phyloP scores from a whole-genome alignment of 75 land plant species.

The Isoetes taiwanensis region DNA sequence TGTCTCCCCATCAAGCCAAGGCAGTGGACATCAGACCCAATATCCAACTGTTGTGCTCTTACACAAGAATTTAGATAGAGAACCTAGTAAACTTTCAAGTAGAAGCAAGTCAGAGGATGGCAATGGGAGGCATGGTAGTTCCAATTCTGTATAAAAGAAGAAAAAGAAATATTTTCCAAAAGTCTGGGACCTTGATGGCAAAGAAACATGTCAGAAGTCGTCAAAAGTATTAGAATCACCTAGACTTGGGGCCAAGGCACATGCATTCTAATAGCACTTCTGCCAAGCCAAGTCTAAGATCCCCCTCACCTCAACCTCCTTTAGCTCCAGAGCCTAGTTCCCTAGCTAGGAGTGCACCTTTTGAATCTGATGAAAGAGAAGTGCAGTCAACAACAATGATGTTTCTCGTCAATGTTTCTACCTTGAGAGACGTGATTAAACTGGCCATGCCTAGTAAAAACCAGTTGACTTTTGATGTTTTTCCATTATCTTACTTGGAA shows the following conservation, averaged over 20 bases:
- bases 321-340: too few relatives aligned
- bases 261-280: not conserved
- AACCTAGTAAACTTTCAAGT: conserved; percentile 69
- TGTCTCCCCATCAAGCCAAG: too few relatives aligned
- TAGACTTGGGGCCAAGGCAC: too few relatives aligned
- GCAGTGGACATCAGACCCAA: too few relatives aligned
- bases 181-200: conserved; percentile 79
- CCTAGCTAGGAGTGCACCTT: not conserved
- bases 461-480: too few relatives aligned
- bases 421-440: too few relatives aligned
- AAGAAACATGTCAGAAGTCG: conserved; percentile 7
- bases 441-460: too few relatives aligned
- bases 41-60: too few relatives aligned
- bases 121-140: conserved; percentile 2
- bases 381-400: conserved; percentile 1
- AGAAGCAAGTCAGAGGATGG: conserved; percentile 51
- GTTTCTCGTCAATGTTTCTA: too few relatives aligned
- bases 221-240: conserved; percentile 1
- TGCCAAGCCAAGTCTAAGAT: not conserved
- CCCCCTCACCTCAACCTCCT: too few relatives aligned
- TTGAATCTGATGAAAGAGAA: conserved; percentile 2
- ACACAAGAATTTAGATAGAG: conserved; percentile 29
- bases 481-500: too few relatives aligned
- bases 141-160: conserved; percentile 7
- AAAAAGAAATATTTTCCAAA: conserved; percentile 78